Base-by-base conservation (phyloP, 192 early-diverging fungal species). In the Coemansia sp. region DNA sequence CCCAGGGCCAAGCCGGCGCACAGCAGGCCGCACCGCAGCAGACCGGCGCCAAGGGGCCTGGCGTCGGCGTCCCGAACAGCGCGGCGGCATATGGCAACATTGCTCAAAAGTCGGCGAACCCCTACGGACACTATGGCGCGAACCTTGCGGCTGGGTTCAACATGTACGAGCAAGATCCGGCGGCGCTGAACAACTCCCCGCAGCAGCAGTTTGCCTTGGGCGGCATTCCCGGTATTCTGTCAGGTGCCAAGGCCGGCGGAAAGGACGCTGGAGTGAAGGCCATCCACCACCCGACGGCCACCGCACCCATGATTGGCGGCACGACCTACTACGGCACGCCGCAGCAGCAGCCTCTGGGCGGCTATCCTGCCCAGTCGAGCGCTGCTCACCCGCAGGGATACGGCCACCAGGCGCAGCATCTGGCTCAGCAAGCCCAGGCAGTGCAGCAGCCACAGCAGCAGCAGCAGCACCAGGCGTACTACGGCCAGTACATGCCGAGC, bases 301-400 rank as follows among this genome's bases (percentile, higher is more conserved):
- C 55, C 17, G 68, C 68, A 23, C 56, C 68, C 4, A 62, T 64
- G 20, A 64, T 72, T 12, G 68, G 68, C 29, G 68, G 68, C 14
- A 72, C 68, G n/a, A 64, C 68, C 1, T 72, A 72, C 62, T 72
- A 72, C 56, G 64, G 50, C 54, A 55, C 56, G n/a, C 68, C 68
- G 22, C 68, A 72, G 43, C 68, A 70, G 56, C 54, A 47, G 3
- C 56, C 29, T 16, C 46, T 55, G 14, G 60, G 55, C 29, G 57
- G 68, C 10, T 72, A 72, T 30, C 62, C 68, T 8, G 59, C 56
- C 57, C 68, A 72, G 48, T 38, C 45, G 39, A 72, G 48, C 50
- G 57, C 26, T 45, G 37, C 56, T 23, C 55, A 70, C 18, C 61
- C 68, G 8, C 61, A 64, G 32, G 44, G 48, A 19, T 60, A 47